These are phyloP conservation scores for Paraconiothyrium brasiliense DNA, from an alignment of 2,329 filamentous ascomycete species.

Conservation along the genomic window DNA sequence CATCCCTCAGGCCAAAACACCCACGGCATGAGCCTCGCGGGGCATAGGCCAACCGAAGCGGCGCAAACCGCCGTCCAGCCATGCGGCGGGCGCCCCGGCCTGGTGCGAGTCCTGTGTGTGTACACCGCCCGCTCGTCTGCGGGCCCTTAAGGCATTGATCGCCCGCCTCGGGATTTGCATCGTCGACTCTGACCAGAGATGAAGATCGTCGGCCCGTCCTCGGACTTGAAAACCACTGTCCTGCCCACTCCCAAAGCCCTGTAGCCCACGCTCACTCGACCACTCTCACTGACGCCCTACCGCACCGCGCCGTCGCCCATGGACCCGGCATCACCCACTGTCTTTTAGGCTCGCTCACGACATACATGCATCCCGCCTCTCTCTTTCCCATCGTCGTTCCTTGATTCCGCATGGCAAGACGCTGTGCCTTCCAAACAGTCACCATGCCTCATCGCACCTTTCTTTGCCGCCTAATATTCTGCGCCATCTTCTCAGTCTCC, in stretches of 20 bases:
- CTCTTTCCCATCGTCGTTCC: slow-evolving; percentile 12
- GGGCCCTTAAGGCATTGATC: slow-evolving; percentile 33
- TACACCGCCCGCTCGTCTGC: slow-evolving; percentile 2
- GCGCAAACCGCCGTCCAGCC: slow-evolving; percentile 1
- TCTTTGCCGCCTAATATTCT: slow-evolving; percentile 45
- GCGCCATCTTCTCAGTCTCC: slow-evolving; percentile 45
- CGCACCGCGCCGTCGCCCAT: slow-evolving; percentile 18
- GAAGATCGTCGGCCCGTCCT: slow-evolving; percentile 28
- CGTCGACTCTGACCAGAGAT: slow-evolving; percentile 31
- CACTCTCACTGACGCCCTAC: slow-evolving; percentile 13
- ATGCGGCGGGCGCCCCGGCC: not conserved
- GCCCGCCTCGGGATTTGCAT: slow-evolving; percentile 29
- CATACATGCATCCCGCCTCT: slow-evolving; percentile 14
- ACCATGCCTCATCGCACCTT: slow-evolving; percentile 45
- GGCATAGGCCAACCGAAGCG: slow-evolving; percentile 8
- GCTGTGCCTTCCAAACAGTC: slow-evolving; percentile 24
- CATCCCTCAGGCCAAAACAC: slow-evolving; percentile 18
- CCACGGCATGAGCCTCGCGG: slow-evolving; percentile 15
- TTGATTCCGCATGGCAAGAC: slow-evolving; percentile 25
- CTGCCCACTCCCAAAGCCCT: slow-evolving; percentile 3
- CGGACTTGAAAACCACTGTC: slow-evolving; percentile 20
- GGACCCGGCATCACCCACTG: slow-evolving; percentile 16
- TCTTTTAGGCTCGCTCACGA: slow-evolving; percentile 18
- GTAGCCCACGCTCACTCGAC: slow-evolving; percentile 5
- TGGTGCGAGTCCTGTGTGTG: slow-evolving; percentile 1